A percentile compares a stretch with the other conserved stretches of the same genome.
Conservation (phyloP, 2,329 filamentous ascomycete genomes). For the Fusarium newnesense region DNA sequence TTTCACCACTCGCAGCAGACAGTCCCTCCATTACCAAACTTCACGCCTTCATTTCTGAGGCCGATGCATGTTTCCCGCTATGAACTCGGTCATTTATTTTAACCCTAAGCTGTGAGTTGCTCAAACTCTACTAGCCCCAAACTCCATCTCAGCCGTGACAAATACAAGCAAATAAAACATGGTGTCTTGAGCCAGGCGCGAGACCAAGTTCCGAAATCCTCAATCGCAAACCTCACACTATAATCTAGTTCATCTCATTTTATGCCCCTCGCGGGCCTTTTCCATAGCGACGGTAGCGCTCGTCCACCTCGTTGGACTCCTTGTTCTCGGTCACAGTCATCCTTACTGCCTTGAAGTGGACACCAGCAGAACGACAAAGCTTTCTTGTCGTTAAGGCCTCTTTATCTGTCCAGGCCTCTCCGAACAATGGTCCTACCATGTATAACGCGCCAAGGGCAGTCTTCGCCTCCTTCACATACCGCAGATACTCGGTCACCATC, state of each 20-base stretch:
- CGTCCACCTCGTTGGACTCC: background rate
- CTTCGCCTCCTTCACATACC: background rate
- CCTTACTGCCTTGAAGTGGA: background rate
- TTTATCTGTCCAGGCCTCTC: background rate
- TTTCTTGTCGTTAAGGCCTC: background rate
- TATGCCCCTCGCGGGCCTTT: background rate
- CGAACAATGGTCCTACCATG: background rate
- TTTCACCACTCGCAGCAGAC: background rate
- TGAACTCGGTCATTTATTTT: background rate
- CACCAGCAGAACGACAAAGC: background rate
- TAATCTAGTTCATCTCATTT: background rate
- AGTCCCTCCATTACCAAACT: background rate
- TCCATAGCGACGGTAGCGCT: background rate
- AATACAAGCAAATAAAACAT: no score
- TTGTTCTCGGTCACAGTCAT: background rate
- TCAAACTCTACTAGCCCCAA: background rate
- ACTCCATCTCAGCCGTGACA: background rate
- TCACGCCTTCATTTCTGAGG: background rate
- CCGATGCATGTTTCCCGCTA: background rate
- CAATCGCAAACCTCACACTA: no score
- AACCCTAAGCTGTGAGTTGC: no score
- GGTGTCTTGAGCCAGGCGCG: background rate
- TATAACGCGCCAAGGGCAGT: background rate
- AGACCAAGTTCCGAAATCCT: no score
- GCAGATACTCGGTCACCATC: fast-evolving